Evolutionary conservation across 1,139 yeast genomes (phyloP).

Genomic region (Sugiyamaella paludigena): DNA sequence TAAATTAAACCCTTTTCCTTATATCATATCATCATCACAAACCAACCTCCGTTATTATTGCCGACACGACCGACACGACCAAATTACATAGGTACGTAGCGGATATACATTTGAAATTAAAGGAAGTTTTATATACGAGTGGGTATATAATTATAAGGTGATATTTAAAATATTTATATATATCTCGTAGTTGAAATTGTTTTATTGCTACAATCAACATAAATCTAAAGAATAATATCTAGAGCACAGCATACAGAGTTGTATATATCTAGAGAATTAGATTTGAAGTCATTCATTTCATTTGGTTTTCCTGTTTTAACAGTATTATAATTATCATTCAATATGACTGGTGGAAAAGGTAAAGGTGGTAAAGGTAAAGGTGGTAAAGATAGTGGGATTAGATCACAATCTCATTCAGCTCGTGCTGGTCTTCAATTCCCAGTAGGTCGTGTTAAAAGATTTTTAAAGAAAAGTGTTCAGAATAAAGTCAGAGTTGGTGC

Average conservation of each 20-base stretch:
- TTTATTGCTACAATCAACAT: too few species aligned
- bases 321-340: neutral
- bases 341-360: constrained; percentile 88
- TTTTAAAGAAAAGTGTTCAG: constrained; percentile 86
- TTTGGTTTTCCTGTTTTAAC: neutral
- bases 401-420: constrained; percentile 79
- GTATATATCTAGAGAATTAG: too few species aligned
- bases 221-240: too few species aligned
- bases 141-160: neutral
- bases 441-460: constrained; percentile 97
- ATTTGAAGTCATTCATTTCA: neutral
- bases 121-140: neutral
- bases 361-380: constrained; percentile 75
- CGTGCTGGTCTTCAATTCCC: constrained; percentile 98
- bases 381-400: constrained; percentile 70
- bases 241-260: too few species aligned
- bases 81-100: too few species aligned
- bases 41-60: too few species aligned
- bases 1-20: too few species aligned
- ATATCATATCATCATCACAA: too few species aligned
- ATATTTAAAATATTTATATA: too few species aligned
- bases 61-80: too few species aligned
- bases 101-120: neutral
- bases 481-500: constrained; percentile 96
- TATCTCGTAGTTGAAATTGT: too few species aligned